Percentiles rank a stretch among this genome's conserved stretches.
phyloP scores from a whole-genome alignment of 352 stramenopile genomes.

The Globisporangium camurandrum region DNA sequence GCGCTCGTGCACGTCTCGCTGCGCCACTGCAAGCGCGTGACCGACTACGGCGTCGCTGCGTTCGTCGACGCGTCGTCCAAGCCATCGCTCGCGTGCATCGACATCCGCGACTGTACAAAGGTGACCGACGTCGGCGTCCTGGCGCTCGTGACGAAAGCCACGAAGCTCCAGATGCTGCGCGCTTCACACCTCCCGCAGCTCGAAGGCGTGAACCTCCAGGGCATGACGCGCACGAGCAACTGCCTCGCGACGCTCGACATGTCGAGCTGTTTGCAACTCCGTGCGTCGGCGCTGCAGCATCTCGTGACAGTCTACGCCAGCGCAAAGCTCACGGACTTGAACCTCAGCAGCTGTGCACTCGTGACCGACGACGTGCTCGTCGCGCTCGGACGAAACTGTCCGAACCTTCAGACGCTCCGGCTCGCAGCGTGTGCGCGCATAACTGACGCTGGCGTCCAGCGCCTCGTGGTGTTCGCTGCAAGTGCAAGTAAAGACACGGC shows the following conservation, averaged over 20 bases:
- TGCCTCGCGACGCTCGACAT: slow-evolving; percentile 28
- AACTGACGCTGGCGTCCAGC: slow-evolving; percentile 40
- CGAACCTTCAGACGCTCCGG: slow-evolving; percentile 27
- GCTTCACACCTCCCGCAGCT: slow-evolving; percentile 35
- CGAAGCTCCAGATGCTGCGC: slow-evolving; percentile 27
- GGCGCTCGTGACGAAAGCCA: slow-evolving; percentile 31
- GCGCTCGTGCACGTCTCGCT: slow-evolving; percentile 28
- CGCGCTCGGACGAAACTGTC: slow-evolving; percentile 32
- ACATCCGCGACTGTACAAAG: slow-evolving; percentile 47
- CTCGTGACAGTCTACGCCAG: slow-evolving; percentile 31
- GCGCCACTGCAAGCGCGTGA: slow-evolving; percentile 42
- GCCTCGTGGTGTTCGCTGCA: slow-evolving; percentile 32
- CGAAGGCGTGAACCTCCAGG: slow-evolving; percentile 53
- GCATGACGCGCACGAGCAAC: slow-evolving; percentile 23
- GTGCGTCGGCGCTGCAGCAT: slow-evolving; percentile 29
- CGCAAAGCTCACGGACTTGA: slow-evolving; percentile 26
- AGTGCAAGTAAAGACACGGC: slow-evolving; percentile 15
- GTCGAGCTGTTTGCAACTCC: slow-evolving; percentile 25
- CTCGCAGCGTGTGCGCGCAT: slow-evolving; percentile 49
- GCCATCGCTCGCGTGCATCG: slow-evolving; percentile 26
- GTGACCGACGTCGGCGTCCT: slow-evolving; percentile 55
- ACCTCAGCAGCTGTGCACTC: slow-evolving; percentile 44
- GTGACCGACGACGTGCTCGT: slow-evolving; percentile 48
- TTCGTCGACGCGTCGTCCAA: slow-evolving; percentile 33
- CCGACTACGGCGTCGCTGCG: slow-evolving; percentile 57